Evolutionary conservation across 2,329 filamentous ascomycete species (phyloP), one percentile per base, ranked within the genome.

Genomic region (Didymellaceae sp.): DNA sequence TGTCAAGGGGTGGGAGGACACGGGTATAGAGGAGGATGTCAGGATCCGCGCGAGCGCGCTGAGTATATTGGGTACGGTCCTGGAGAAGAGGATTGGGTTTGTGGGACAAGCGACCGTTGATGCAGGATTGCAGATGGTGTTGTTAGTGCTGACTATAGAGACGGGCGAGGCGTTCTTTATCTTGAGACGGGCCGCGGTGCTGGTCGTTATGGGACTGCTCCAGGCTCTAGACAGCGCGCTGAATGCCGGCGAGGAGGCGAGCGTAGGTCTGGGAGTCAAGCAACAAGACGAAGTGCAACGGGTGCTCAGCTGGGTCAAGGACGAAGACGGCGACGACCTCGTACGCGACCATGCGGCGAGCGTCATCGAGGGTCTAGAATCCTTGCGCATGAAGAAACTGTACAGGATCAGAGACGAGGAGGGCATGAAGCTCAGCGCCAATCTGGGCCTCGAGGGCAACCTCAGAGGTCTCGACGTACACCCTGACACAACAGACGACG

Each of bases 11-110:
- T 90, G 88, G 88, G 80, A 86, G 57, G 81, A 85, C 54, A 85
- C 83, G 47, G 86, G 86, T 0, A 52, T 71, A 0, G 80, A 80
- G 51, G 88, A 91, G 67, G 88, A 91, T 63, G 76, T 90, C 10
- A 80, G 88, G 4, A 81, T 91, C 58, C 83, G 88, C 1, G 76
- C 86, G 11, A 90, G 87, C 17, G 85, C 87, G 4, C 69, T 91
- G 6, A 87, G 86, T 4, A 80, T 91, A 37, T 76, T 91, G 33
- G 81, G 82, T 0, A 74, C 74, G 1, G 78, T 79, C 0, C 70
- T 90, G 20, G 86, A 90, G 20, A 81, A 82, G 1, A 55, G 63
- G 17, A 67, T 83, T 0, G 67, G 74, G 6, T 61, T 85, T 13
- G 37, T 74, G 20, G 77, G 83, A 10, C 65, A 71, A 31, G 38